A percentile compares a stretch with the other conserved stretches of the same genome.
Conservation (phyloP, 768 basidiomycete genomes). For the Pleurotus citrinopileatus region DNA sequence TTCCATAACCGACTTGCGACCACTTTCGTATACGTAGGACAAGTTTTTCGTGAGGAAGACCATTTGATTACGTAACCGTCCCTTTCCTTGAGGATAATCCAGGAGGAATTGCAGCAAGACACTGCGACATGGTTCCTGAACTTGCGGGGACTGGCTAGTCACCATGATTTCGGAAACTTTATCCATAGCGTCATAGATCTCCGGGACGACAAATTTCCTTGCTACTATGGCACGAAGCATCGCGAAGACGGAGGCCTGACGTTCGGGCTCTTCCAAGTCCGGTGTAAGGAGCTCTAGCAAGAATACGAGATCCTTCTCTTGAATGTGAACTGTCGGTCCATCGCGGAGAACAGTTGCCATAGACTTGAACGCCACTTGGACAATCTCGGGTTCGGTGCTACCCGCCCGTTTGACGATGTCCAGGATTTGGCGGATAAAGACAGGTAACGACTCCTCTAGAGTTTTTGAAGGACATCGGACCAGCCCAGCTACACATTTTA, state of each 20-base stretch:
- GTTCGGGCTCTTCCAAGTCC: slow-evolving; percentile 84
- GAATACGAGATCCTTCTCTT: slow-evolving; percentile 86
- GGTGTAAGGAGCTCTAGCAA: slow-evolving; percentile 84
- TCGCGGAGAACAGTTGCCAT: slow-evolving; percentile 90
- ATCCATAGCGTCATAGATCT: slow-evolving; percentile 97
- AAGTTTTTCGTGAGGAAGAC: slow-evolving; percentile 90
- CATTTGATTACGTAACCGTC: slow-evolving; percentile 84
- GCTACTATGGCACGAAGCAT: slow-evolving; percentile 89
- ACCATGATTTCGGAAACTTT: slow-evolving; percentile 89
- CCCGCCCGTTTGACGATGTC: slow-evolving; percentile 80
- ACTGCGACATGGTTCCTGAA: slow-evolving; percentile 88
- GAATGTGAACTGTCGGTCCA: slow-evolving; percentile 72
- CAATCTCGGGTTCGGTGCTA: slow-evolving; percentile 85
- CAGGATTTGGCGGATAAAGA: slow-evolving; percentile 81
- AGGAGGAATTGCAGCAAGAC: slow-evolving; percentile 91
- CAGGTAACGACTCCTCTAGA: slow-evolving; percentile 71
- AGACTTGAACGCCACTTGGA: slow-evolving; percentile 85
- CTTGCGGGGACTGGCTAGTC: slow-evolving; percentile 85
- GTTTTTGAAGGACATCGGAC: slow-evolving; percentile 80
- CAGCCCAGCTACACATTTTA: slow-evolving; percentile 80
- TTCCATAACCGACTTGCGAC: slow-evolving; percentile 92
- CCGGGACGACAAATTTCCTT: slow-evolving; percentile 89
- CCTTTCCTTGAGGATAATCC: slow-evolving; percentile 96
- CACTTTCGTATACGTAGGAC: slow-evolving; percentile 86
- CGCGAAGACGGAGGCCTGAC: slow-evolving; percentile 84